Base-by-base conservation (phyloP, 805 yeast genomes). In the Yarrowia keelungensis region DNA sequence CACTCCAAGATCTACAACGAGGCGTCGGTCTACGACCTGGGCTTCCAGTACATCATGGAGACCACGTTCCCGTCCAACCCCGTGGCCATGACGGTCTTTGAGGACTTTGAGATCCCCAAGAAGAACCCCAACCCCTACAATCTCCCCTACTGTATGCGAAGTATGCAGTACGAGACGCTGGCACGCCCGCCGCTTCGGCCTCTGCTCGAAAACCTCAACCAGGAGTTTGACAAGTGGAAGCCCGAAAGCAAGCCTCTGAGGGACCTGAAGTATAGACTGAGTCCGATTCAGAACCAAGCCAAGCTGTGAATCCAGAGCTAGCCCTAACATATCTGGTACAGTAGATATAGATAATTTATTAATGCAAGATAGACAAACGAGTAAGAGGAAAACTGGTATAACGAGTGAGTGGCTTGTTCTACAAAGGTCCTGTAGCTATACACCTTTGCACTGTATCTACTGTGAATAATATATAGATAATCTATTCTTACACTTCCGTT, bases 81-180 rank as follows among this genome's bases (percentile, higher is more conserved):
- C 49, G 75, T 75, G 46, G 54, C 70, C 22, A 51, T 65, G 61
- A 32, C 43, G 14, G 73, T 76, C 38, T 74, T 72, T 39, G 54
- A 69, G 38, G 69, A 69, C 38, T 90, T 88, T 75, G 86, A 85
- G 62, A 82, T 90, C 47, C 87, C 90, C 8, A 85, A 85, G 71
- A 72, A 74, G 14, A 78, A 89, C 19, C 80, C 85, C 36, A 93
- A 94, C 77, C 97, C 97, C 0, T 94, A 85, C 74, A 87, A 89
- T 69, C 79, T 94, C 46, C 98, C 98, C 1, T 94, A 98, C 97
- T 90, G 96, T 74, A 85, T 92, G 79, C 80, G 97, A 53, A 97
- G 97, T 0, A 79, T 94, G 53, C 78, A 92, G 39, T 87, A 86
- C 71, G 97, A 88, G 67, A 83, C 88, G 0, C 67, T 68, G 10